These are phyloP conservation scores for Arabidopsis hybrid DNA, from an alignment of 441 rosid genomes.

Conservation along the genomic window DNA sequence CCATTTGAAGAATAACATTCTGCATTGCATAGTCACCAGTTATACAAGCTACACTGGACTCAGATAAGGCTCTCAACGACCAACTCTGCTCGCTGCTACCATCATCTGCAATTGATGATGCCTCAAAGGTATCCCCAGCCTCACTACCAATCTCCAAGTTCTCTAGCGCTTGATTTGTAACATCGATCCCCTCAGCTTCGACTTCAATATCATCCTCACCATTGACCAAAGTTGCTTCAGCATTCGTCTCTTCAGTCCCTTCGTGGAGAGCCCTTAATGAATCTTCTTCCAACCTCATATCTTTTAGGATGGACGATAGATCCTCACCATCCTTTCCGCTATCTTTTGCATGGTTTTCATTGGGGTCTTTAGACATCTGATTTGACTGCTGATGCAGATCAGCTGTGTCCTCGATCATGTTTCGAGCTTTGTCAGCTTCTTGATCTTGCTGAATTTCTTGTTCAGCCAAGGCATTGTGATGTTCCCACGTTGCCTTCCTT, in stretches of 20 bases:
- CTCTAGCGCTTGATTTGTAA: slow-evolving; percentile 48
- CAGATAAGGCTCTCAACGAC: slow-evolving; percentile 85
- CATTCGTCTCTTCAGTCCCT: slow-evolving; percentile 34
- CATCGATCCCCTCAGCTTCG: slow-evolving; percentile 46
- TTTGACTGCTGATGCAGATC: slow-evolving; percentile 40
- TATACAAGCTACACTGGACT: slow-evolving; percentile 91
- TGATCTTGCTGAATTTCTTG: slow-evolving; percentile 66
- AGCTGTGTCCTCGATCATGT: slow-evolving; percentile 32
- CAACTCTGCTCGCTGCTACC: slow-evolving; percentile 85
- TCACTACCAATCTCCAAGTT: slow-evolving; percentile 61
- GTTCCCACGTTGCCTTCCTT: slow-evolving; percentile 76
- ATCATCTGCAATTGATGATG: slow-evolving; percentile 66
- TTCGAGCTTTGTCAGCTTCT: slow-evolving; percentile 46
- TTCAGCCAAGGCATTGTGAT: slow-evolving; percentile 55
- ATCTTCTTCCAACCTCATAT: slow-evolving; percentile 77
- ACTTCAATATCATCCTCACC: slow-evolving; percentile 36
- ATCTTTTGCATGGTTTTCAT: slow-evolving; percentile 38
- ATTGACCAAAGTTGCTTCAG: slow-evolving; percentile 26
- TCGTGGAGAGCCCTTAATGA: slow-evolving; percentile 52
- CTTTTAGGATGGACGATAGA: slow-evolving; percentile 57
- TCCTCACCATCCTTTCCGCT: slow-evolving; percentile 45
- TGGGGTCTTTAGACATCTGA: slow-evolving; percentile 40
- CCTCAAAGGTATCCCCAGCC: slow-evolving; percentile 60
- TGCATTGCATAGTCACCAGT: slow-evolving; percentile 96
- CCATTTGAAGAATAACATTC: slow-evolving; percentile 97